Percentiles rank a stretch among this genome's conserved stretches.
Conservation (phyloP, 148 eudicot genomes). For the Cornus suecica region DNA sequence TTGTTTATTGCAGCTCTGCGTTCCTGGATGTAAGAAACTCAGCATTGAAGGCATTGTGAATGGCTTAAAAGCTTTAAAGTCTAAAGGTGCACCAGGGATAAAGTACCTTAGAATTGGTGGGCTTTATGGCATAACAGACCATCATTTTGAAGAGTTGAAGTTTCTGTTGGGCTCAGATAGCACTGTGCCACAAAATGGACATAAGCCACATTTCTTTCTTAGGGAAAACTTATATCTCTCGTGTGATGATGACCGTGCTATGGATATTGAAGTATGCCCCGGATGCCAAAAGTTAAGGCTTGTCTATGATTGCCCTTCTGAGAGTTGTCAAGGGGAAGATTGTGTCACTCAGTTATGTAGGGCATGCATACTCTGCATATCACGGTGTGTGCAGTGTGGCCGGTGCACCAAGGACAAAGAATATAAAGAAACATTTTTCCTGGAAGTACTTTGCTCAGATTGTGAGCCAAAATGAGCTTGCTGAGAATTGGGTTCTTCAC, state of each 20-base stretch:
- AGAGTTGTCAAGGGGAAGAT: conserved; percentile 25
- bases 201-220: conserved; percentile 31
- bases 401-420: conserved; percentile 31
- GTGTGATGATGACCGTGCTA: conserved; percentile 40
- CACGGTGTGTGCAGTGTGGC: conserved; percentile 48
- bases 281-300: conserved; percentile 30
- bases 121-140: conserved; percentile 21
- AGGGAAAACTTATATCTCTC: conserved; percentile 34
- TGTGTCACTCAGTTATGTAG: conserved; percentile 28
- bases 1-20: conserved; percentile 34
- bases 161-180: conserved; percentile 25
- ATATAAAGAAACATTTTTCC: conserved; percentile 37
- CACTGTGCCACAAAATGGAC: conserved; percentile 9
- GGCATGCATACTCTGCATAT: conserved; percentile 37
- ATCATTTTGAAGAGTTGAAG: conserved; percentile 36
- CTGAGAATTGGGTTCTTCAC: conserved; percentile 12
- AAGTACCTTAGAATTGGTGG: conserved; percentile 38
- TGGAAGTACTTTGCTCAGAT: conserved; percentile 32
- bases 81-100: conserved; percentile 24
- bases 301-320: conserved; percentile 48
- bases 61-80: conserved; percentile 29
- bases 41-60: conserved; percentile 28
- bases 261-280: conserved; percentile 50
- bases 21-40: conserved; percentile 34
- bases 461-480: conserved; percentile 17